Evolutionary conservation across 768 basidiomycete genomes (phyloP).

Genomic region (Pisolithus microcarpus): DNA sequence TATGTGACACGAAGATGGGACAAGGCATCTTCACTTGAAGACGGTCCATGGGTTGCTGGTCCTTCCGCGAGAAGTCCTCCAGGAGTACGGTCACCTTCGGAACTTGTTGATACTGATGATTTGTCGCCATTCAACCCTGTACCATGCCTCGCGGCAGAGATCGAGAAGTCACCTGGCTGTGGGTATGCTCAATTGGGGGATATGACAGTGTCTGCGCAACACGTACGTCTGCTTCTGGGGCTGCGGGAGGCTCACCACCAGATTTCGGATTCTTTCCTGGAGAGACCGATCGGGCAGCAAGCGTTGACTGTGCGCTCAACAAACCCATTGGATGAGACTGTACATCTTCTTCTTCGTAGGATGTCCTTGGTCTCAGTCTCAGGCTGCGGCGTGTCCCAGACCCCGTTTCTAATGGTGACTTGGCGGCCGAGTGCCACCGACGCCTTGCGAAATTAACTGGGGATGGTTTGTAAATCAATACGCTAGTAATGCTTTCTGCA

Average conservation of each 20-base stretch:
- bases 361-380: constrained; percentile 27
- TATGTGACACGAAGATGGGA: constrained; percentile 34
- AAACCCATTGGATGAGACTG: constrained; percentile 24
- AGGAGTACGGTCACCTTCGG: constrained; percentile 29
- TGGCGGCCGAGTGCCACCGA: constrained; percentile 45
- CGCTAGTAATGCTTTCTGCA: constrained; percentile 26
- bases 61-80: constrained; percentile 29
- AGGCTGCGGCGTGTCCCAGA: constrained; percentile 29
- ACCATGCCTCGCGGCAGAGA: constrained; percentile 20
- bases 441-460: constrained; percentile 58
- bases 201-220: constrained; percentile 23
- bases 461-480: constrained; percentile 52
- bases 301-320: constrained; percentile 23
- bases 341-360: constrained; percentile 20
- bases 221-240: constrained; percentile 26
- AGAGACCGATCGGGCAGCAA: constrained; percentile 29
- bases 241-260: constrained; percentile 15
- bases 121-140: constrained; percentile 23
- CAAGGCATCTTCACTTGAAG: constrained; percentile 24
- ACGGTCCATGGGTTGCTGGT: constrained; percentile 22
- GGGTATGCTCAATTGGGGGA: constrained; percentile 18
- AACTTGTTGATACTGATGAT: constrained; percentile 28
- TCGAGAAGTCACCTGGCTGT: constrained; percentile 25
- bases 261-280: constrained; percentile 22
- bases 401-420: constrained; percentile 30